phyloP scores from a whole-genome alignment of 2,329 filamentous ascomycete species.

The Fusarium hostae region DNA sequence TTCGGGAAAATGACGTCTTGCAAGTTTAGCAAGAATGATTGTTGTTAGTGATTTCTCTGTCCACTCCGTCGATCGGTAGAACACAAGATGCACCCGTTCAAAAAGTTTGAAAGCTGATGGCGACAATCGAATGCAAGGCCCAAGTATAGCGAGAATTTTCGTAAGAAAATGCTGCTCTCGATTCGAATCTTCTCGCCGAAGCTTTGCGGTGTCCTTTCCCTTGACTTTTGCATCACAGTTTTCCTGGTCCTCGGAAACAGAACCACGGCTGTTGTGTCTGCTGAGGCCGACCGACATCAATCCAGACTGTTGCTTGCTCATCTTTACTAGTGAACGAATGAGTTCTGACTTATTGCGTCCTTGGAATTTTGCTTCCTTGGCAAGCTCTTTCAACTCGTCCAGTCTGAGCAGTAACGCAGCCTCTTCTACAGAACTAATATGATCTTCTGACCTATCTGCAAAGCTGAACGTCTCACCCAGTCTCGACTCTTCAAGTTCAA shows the following conservation, averaged over 20 bases:
- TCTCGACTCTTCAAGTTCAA: slow-evolving; percentile 55
- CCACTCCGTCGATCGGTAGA: slow-evolving; percentile 96
- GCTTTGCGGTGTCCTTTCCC: slow-evolving; percentile 6
- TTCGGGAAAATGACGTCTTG: slow-evolving; percentile 84
- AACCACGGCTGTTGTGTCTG: slow-evolving; percentile 70
- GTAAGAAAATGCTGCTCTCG: slow-evolving; percentile 78
- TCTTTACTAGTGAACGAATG: slow-evolving; percentile 75
- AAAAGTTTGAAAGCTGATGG: slow-evolving; percentile 80
- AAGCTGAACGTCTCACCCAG: slow-evolving; percentile 75
- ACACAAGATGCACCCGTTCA: slow-evolving; percentile 93
- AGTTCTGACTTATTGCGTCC: slow-evolving; percentile 90
- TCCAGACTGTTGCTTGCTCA: slow-evolving; percentile 79
- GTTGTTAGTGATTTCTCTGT: slow-evolving; percentile 96
- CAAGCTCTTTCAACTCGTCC: slow-evolving; percentile 85
- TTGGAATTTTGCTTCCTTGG: slow-evolving; percentile 86
- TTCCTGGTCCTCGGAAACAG: slow-evolving; percentile 59
- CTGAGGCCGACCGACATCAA: slow-evolving; percentile 76
- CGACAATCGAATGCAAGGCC: slow-evolving; percentile 86
- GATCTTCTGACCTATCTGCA: slow-evolving; percentile 79
- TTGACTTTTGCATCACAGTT: slow-evolving; percentile 33
- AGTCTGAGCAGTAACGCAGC: slow-evolving; percentile 84
- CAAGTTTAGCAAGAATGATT: slow-evolving; percentile 92
- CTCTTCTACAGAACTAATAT: slow-evolving; percentile 82
- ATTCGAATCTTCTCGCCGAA: slow-evolving; percentile 60
- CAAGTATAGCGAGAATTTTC: slow-evolving; percentile 81